Base-by-base conservation (phyloP, 2,329 filamentous ascomycete genomes). In the Stromatinia cepivora region DNA sequence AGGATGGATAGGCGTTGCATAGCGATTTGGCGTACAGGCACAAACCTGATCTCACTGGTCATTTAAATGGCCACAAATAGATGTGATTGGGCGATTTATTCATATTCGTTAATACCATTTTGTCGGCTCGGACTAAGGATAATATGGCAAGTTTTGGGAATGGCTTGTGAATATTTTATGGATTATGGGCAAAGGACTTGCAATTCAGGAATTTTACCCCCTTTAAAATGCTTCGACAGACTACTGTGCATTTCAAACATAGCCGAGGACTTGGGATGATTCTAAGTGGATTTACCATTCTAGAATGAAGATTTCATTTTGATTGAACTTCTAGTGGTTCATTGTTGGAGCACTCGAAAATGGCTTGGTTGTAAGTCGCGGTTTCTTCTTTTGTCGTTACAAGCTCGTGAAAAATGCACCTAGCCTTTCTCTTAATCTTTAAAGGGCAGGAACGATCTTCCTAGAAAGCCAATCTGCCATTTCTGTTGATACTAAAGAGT, bases 11-110 rank as follows among this genome's bases (percentile, higher is more conserved):
- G 76, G 76, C 74, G 75, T 78, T 78, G 77, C 77, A 79, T 79
- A 79, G 77, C 77, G 77, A 78, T 71, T 65, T 70, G 77, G 77
- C 77, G 76, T 78, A 72, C 54, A 71, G 66, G 39, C 28, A 66
- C 64, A 59, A 74, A 31, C 53, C 34, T 53, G 57, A 68, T 68
- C 45, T 68, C 57, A 63, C 66, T 22, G 66, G 66, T 54, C 57
- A 68, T 45, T 45, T 25, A 52, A 53, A 63, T 53, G 57, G 45
- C 57, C 48, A 52, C 48, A 53, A 67, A 63, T 48, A 63, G 34
- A 39, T 63, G 31, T 52, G 52, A 63, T 63, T 20, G 57, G 66
- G 36, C 36, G 31, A 45, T 68, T 62, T 63, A 50, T 56, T 68
- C 66, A 66, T 71, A 57, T 72, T 71, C 71, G 61, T 73, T 71